A percentile compares a stretch with the other conserved stretches of the same genome.
phyloP scores from a whole-genome alignment of 2,329 filamentous ascomycete species.

The Fusarium sp. region DNA sequence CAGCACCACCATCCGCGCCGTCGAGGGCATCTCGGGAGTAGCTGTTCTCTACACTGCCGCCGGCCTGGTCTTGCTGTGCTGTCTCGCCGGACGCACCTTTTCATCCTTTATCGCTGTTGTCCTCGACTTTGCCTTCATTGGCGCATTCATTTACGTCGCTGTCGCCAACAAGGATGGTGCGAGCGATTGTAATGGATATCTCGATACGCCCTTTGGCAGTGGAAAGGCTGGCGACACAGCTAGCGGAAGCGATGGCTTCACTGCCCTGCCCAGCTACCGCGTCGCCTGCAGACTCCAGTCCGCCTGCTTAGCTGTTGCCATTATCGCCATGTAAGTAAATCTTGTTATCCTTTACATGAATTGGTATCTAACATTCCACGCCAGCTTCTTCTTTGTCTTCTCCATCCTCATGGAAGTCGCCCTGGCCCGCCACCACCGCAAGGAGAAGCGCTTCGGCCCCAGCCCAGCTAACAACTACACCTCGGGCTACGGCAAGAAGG shows the following conservation, averaged over 20 bases:
- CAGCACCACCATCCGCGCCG: constrained; percentile 77
- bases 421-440: constrained; percentile 80
- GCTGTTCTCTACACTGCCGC: constrained; percentile 82
- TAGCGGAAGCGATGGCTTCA: constrained; percentile 65
- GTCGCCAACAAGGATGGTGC: constrained; percentile 80
- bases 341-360: background rate
- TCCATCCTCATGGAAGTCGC: constrained; percentile 79
- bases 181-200: constrained; percentile 71
- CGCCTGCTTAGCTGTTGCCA: constrained; percentile 82
- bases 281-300: constrained; percentile 82
- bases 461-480: constrained; percentile 71
- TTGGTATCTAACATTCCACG: background rate
- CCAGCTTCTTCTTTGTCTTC: constrained; percentile 82
- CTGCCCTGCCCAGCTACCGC: constrained; percentile 62
- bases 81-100: constrained; percentile 80
- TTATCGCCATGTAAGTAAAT: constrained; percentile 78
- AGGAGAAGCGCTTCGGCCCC: constrained; percentile 80
- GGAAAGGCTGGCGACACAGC: constrained; percentile 69
- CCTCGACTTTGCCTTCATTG: constrained; percentile 83
- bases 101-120: constrained; percentile 82
- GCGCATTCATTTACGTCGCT: constrained; percentile 86
- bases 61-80: constrained; percentile 84
- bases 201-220: constrained; percentile 79
- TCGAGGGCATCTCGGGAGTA: constrained; percentile 83
- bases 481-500: constrained; percentile 59